A percentile compares a stretch with the other conserved stretches of the same genome.
Conservation (phyloP, 225 moss, liverwort and hornwort species). For the Ulota crispa region DNA sequence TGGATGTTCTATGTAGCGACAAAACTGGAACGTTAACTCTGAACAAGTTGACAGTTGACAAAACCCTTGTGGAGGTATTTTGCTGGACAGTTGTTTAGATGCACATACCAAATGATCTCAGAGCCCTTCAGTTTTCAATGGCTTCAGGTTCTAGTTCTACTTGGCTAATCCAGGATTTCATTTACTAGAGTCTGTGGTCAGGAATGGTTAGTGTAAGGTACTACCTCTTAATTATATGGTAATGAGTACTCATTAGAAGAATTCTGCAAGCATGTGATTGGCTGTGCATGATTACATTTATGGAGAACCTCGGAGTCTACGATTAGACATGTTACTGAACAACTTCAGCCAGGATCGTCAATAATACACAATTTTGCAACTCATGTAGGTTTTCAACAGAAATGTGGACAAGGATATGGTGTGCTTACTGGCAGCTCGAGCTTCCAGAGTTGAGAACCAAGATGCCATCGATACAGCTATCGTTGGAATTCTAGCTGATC, state of each 20-base stretch:
- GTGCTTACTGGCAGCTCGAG: slow-evolving; percentile 59
- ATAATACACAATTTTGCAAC: neutral
- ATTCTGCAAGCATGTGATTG: neutral
- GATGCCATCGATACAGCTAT: slow-evolving; percentile 69
- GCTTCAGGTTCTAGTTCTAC: neutral
- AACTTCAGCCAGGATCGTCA: neutral
- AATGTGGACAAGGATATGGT: slow-evolving; percentile 52
- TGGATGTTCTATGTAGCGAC: slow-evolving; percentile 77
- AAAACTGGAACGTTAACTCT: slow-evolving; percentile 70
- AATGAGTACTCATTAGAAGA: neutral
- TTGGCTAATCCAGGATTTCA: neutral
- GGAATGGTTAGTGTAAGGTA: neutral
- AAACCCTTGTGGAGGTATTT: slow-evolving; percentile 55
- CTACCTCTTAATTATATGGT: neutral
- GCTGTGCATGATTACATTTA: neutral
- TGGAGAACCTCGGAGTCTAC: neutral
- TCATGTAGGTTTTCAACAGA: slow-evolving; percentile 40
- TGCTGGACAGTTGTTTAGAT: neutral
- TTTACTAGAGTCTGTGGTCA: neutral
- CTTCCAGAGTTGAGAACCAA: slow-evolving; percentile 61
- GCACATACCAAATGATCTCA: neutral
- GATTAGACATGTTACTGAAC: neutral
- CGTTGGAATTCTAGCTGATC: slow-evolving; percentile 60
- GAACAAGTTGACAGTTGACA: slow-evolving; percentile 66
- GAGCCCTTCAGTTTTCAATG: neutral